phyloP scores from a whole-genome alignment of 306 rosid genomes.

The Cercis canadensis region DNA sequence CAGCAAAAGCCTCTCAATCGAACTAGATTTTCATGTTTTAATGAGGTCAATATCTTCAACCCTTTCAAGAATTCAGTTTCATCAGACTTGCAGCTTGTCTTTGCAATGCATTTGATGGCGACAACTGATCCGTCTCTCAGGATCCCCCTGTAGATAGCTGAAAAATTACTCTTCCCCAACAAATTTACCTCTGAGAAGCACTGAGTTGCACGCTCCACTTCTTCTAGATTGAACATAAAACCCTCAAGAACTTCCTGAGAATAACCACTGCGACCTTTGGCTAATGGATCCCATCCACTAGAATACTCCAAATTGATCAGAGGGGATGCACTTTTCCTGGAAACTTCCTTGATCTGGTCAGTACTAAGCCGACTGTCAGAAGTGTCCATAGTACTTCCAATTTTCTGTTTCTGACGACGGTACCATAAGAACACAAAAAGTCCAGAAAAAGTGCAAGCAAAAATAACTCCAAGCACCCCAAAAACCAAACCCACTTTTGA shows the following conservation, averaged over 20 bases:
- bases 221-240: constrained; percentile 77
- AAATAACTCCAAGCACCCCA: constrained; percentile 54
- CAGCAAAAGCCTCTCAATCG: constrained; percentile 91
- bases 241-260: constrained; percentile 56
- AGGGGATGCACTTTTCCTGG: constrained; percentile 58
- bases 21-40: constrained; percentile 80
- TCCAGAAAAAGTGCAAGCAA: constrained; percentile 42
- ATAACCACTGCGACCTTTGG: constrained; percentile 52
- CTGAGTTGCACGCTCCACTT: constrained; percentile 82
- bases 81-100: constrained; percentile 85
- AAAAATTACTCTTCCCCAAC: constrained; percentile 63
- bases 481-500: constrained; percentile 57
- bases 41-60: constrained; percentile 66
- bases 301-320: constrained; percentile 87
- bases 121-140: constrained; percentile 80
- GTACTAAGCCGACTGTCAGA: constrained; percentile 50
- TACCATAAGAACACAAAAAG: constrained; percentile 45
- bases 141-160: constrained; percentile 63
- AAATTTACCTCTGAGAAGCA: constrained; percentile 75
- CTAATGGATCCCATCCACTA: constrained; percentile 84
- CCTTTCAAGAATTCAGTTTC: constrained; percentile 82
- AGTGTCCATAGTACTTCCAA: constrained; percentile 41
- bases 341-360: constrained; percentile 49
- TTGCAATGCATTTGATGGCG: constrained; percentile 70
- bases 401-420: constrained; percentile 64